Evolutionary conservation across 345 rosid species (phyloP).

Genomic region (Sisymbrium irio): DNA sequence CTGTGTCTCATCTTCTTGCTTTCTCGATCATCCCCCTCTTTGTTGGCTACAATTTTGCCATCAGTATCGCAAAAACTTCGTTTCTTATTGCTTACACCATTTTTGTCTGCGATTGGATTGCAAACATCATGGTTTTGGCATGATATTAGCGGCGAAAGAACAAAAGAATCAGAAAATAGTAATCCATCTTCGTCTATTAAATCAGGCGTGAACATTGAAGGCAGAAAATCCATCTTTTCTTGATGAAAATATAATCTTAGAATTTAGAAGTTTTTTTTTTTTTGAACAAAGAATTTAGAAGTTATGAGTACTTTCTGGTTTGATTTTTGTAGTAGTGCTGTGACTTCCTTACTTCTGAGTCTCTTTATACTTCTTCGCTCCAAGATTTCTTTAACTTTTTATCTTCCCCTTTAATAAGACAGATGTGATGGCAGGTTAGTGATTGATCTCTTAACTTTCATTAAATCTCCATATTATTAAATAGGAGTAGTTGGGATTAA

Average conservation of each 20-base stretch:
- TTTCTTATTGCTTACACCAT: constrained; percentile 17
- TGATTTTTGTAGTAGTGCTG: neutral
- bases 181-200: constrained; percentile 18
- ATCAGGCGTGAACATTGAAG: constrained; percentile 18
- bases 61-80: constrained; percentile 19
- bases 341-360: neutral
- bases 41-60: constrained; percentile 1
- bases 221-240: constrained; percentile 15
- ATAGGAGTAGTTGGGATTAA: constrained; percentile 24
- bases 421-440: constrained; percentile 17
- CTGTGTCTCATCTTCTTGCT: constrained; percentile 34
- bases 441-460: neutral
- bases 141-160: constrained; percentile 11
- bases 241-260: neutral
- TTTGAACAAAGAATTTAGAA: neutral
- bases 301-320: neutral
- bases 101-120: neutral
- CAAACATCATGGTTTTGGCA: constrained; percentile 8
- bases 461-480: neutral
- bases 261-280: neutral
- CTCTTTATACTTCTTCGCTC: constrained; percentile 20
- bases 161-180: constrained; percentile 22
- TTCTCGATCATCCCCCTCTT: constrained; percentile 6
- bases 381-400: neutral
- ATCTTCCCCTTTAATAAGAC: constrained; percentile 16